phyloP scores from a whole-genome alignment of 305 asterid species.

The Rubia balearica region DNA sequence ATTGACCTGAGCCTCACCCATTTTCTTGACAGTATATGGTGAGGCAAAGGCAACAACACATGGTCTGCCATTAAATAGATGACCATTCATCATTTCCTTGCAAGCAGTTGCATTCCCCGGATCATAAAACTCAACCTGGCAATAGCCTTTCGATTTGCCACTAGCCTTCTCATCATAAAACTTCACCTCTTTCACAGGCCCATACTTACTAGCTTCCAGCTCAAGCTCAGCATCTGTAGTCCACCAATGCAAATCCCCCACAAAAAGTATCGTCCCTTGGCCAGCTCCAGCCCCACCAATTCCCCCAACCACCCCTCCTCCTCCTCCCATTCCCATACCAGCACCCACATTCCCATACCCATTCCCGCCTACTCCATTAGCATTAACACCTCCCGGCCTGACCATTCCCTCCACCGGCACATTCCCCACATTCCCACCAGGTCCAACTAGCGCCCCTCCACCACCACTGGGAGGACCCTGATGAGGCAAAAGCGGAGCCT shows the following conservation, averaged over 20 bases:
- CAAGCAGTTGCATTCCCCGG: constrained; percentile 73
- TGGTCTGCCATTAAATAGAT: constrained; percentile 72
- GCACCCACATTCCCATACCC: constrained; percentile 30
- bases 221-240: constrained; percentile 91
- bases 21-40: constrained; percentile 64
- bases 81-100: constrained; percentile 83
- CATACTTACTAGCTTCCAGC: constrained; percentile 55
- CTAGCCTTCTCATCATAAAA: constrained; percentile 93
- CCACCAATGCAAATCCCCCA: constrained; percentile 99
- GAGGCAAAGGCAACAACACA: constrained; percentile 87
- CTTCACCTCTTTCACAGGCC: constrained; percentile 83
- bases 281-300: constrained; percentile 27
- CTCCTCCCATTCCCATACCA: neutral
- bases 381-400: constrained; percentile 33
- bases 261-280: constrained; percentile 61
- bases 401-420: constrained; percentile 18
- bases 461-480: constrained; percentile 17
- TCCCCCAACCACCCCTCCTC: constrained; percentile 26
- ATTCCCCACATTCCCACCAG: constrained; percentile 28
- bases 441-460: constrained; percentile 20
- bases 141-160: constrained; percentile 97
- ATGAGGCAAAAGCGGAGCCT: constrained; percentile 18
- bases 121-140: constrained; percentile 91
- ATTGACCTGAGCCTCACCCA: constrained; percentile 68
- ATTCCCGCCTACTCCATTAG: constrained; percentile 35